phyloP scores from a whole-genome alignment of 1,139 yeast genomes.

The Suhomyces terraborum region DNA sequence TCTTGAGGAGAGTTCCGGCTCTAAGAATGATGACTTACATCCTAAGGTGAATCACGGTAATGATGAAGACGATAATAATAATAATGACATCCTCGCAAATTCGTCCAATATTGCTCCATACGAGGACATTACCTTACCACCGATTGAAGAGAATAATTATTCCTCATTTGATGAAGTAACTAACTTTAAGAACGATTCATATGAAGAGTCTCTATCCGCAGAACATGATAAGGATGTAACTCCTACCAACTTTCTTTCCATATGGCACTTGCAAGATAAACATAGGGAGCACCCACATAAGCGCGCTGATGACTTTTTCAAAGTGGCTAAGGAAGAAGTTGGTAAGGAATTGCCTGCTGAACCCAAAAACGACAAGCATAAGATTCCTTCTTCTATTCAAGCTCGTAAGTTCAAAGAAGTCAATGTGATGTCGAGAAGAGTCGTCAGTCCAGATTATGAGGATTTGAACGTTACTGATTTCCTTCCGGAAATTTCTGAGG shows the following conservation, averaged over 20 bases:
- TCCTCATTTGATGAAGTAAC: conserved; percentile 45
- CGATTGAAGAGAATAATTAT: conserved; percentile 33
- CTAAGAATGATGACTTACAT: conserved; percentile 4
- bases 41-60: conserved; percentile 11
- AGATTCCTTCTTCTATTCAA: conserved; percentile 28
- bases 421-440: conserved; percentile 45
- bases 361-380: conserved; percentile 9
- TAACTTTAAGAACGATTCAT: conserved; percentile 24
- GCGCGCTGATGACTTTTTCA: conserved; percentile 15
- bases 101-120: conserved; percentile 48
- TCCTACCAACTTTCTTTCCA: conserved; percentile 37
- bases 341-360: conserved; percentile 2
- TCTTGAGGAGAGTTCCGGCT: background rate
- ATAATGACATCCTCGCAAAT: conserved; percentile 34
- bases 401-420: conserved; percentile 44
- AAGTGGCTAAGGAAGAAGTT: conserved; percentile 6
- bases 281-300: conserved; percentile 20
- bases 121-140: conserved; percentile 41
- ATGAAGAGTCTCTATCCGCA: conserved; percentile 47
- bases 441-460: conserved; percentile 42
- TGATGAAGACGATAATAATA: conserved; percentile 3
- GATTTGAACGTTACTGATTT: conserved; percentile 43
- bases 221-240: conserved; percentile 39
- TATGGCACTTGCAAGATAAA: conserved; percentile 47
- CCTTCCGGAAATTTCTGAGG: conserved; percentile 49